Percentiles rank a stretch among this genome's conserved stretches.
Evolutionary conservation across 129 eudicot genomes (phyloP).

Genomic region (Centaurea solstitialis): DNA sequence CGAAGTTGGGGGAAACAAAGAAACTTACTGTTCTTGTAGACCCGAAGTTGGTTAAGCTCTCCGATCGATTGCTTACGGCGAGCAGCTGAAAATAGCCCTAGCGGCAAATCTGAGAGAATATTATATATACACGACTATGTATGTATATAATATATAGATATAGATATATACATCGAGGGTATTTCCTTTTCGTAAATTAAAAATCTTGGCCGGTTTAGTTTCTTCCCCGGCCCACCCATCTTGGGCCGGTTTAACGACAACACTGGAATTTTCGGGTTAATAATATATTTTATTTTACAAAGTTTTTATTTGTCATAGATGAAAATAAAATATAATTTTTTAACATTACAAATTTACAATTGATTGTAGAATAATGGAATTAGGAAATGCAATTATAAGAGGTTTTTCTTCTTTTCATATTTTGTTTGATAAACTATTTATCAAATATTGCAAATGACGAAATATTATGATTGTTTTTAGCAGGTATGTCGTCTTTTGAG

Average conservation of each 20-base stretch:
- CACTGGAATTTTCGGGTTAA: not conserved
- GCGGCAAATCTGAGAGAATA: constrained; percentile 25
- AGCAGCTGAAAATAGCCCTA: constrained; percentile 27
- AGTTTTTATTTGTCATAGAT: too few species aligned
- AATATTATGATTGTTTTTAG: not conserved
- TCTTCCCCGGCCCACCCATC: constrained; percentile 2
- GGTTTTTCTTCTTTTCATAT: too few species aligned
- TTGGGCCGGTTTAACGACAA: constrained; percentile 3
- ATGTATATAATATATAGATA: not conserved
- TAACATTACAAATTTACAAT: too few species aligned
- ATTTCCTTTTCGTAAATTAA: not conserved
- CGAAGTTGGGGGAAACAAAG: not conserved
- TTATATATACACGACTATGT: not conserved
- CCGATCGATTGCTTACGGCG: constrained; percentile 12
- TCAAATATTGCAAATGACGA: not conserved
- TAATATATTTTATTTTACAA: not conserved
- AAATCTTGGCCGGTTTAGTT: not conserved
- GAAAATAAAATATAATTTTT: too few species aligned
- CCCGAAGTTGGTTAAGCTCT: not conserved
- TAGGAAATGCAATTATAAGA: too few species aligned
- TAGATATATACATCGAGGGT: constrained; percentile 3
- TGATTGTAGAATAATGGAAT: too few species aligned
- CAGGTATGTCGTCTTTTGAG: not conserved
- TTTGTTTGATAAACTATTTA: too few species aligned
- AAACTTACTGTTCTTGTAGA: constrained; percentile 14